These are phyloP conservation scores for Immersiella caudata DNA, from an alignment of 495 filamentous ascomycete species.

Conservation along the genomic window DNA sequence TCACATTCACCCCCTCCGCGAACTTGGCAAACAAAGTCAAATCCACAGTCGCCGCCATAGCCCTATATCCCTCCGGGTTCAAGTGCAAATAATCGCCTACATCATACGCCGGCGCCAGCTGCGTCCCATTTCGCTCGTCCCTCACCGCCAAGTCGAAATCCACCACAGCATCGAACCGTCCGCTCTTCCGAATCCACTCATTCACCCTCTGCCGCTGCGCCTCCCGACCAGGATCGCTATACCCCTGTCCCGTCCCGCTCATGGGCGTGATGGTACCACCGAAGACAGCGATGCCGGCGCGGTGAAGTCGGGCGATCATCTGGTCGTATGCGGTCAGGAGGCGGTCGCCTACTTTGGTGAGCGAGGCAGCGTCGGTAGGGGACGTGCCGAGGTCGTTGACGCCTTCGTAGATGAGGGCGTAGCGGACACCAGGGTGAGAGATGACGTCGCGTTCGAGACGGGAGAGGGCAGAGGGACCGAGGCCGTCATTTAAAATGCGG, in stretches of 20 bases:
- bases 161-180: constrained; percentile 62
- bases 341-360: constrained; percentile 47
- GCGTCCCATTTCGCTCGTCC: constrained; percentile 47
- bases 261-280: constrained; percentile 69
- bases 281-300: constrained; percentile 54
- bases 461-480: constrained; percentile 60
- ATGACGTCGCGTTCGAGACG: constrained; percentile 65
- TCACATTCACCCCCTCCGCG: constrained; percentile 23
- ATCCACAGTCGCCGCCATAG: constrained; percentile 59
- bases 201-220: constrained; percentile 60
- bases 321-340: constrained; percentile 60
- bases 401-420: constrained; percentile 64
- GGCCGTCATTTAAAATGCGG: constrained; percentile 59
- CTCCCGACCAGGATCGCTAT: constrained; percentile 55
- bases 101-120: constrained; percentile 53
- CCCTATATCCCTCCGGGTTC: constrained; percentile 58
- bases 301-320: constrained; percentile 56
- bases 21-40: constrained; percentile 50
- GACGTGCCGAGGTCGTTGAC: constrained; percentile 67
- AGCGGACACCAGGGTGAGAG: constrained; percentile 53
- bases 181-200: constrained; percentile 58
- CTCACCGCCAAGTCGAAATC: constrained; percentile 63
- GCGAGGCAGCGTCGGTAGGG: constrained; percentile 37
- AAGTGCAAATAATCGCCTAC: constrained; percentile 68
- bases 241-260: constrained; percentile 43